Evolutionary conservation across 176 grass and related monocot species (phyloP).

Genomic region (Themeda triandra): DNA sequence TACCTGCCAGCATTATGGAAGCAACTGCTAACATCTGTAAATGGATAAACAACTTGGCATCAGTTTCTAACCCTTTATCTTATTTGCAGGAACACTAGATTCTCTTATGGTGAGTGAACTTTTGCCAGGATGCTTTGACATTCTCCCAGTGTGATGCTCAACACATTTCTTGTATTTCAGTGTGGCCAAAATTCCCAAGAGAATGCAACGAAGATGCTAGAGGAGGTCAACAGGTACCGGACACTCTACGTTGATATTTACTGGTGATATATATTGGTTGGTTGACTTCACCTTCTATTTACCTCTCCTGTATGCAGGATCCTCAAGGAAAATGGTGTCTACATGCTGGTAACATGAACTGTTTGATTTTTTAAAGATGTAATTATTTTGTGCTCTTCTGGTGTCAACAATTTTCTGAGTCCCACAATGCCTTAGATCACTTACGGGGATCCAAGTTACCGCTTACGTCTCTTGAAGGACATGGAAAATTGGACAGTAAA

Average conservation of each 20-base stretch:
- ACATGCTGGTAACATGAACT: slow-evolving; percentile 76
- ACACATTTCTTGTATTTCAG: slow-evolving; percentile 44
- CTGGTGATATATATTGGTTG: slow-evolving; percentile 4
- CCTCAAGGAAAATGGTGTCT: slow-evolving; percentile 72
- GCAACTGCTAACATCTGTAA: slow-evolving; percentile 11
- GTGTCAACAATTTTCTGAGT: slow-evolving; percentile 7
- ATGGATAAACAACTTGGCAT: background rate
- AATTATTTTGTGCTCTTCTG: background rate
- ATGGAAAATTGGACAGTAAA: slow-evolving; percentile 71
- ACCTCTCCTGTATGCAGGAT: slow-evolving; percentile 48
- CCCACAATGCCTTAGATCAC: slow-evolving; percentile 62
- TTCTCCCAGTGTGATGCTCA: slow-evolving; percentile 39
- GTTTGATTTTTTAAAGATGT: background rate
- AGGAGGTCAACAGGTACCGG: slow-evolving; percentile 72
- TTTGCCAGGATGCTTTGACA: slow-evolving; percentile 23
- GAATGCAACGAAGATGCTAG: slow-evolving; percentile 72
- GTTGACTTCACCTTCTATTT: slow-evolving; percentile 22
- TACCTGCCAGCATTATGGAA: slow-evolving; percentile 1
- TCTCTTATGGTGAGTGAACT: slow-evolving; percentile 84
- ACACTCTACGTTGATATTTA: background rate
- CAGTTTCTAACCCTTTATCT: slow-evolving; percentile 20
- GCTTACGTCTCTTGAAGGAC: slow-evolving; percentile 61
- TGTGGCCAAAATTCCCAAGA: slow-evolving; percentile 81
- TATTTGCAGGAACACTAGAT: slow-evolving; percentile 91
- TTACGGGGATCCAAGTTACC: slow-evolving; percentile 93